Base-by-base conservation (phyloP, 352 stramenopile species). In the Pythium angustatum region DNA sequence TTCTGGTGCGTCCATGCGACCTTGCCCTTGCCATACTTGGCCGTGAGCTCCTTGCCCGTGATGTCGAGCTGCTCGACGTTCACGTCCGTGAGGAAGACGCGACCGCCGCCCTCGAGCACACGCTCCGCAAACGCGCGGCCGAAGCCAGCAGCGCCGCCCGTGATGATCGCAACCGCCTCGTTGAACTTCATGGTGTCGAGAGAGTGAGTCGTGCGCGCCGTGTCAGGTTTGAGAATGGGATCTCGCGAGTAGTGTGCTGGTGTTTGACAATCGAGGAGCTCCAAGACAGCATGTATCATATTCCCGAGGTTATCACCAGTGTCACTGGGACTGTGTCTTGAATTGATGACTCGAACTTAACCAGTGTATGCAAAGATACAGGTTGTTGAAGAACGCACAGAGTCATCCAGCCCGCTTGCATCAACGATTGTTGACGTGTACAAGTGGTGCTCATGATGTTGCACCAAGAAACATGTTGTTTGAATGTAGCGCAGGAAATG, bases 21-120 rank as follows among this genome's bases (percentile, higher is more conserved):
- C 48, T 85, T 85, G 49, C 66, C 65, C 48, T 73, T 58, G 62
- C 79, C 85, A 49, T 73, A 85, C 55, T 79, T 68, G 49, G 54
- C 53, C 61, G 86, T 72, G 14, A 94, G 68, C 50, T 77, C 77
- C 61, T 85, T 82, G 62, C 77, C 80, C 55, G 81, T 80, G 30
- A 66, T 67, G 64, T 87, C 69, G 30, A 94, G 72, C 58, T 77
- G 68, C 54, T 84, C 63, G 45, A 81, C 69, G 60, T 94, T 77
- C 33, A 93, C 75, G 60, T 93, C 83, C 61, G 85, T 93, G 73
- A 93, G 85, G 66, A 94, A 72, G 15, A 82, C 83, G 31, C 83
- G 82, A 48, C 83, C 83, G 30, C 77, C 71, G 19, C 44, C 64
- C 1, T 64, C 30, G 43, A 93, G 68, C 41, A 94, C 79, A 22